Percentiles rank a stretch among this genome's conserved stretches.
Conservation (phyloP, 768 basidiomycete genomes). For the Russula dissimulans region DNA sequence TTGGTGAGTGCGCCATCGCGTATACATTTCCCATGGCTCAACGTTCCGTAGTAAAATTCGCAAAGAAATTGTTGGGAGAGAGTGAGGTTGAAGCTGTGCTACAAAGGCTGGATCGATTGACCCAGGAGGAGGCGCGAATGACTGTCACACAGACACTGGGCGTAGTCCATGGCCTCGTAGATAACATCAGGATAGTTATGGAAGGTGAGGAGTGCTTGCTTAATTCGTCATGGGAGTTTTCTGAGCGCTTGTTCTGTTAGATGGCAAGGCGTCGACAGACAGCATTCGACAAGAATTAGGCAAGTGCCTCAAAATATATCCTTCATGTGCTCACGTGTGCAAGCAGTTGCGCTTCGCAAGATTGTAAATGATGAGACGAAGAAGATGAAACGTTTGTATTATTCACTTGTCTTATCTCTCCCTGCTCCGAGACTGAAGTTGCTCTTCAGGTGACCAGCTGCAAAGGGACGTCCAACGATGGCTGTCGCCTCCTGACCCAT, state of each 20-base stretch:
- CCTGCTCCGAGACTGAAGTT: background rate
- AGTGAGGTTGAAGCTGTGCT: background rate
- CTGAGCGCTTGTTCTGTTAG: background rate
- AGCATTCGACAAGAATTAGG: too few species aligned
- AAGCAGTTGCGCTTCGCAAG: too few species aligned
- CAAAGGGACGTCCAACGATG: background rate
- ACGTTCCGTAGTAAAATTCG: background rate
- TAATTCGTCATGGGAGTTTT: background rate
- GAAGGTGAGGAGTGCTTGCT: background rate
- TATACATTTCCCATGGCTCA: background rate
- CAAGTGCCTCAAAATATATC: too few species aligned
- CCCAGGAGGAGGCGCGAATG: too few species aligned
- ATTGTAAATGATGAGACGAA: too few species aligned
- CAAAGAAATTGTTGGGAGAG: background rate
- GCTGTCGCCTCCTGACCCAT: too few species aligned
- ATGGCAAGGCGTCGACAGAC: too few species aligned
- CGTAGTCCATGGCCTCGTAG: too few species aligned
- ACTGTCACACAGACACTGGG: too few species aligned
- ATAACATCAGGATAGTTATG: background rate
- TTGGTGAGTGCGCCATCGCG: background rate
- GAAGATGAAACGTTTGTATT: background rate
- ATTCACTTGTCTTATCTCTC: too few species aligned
- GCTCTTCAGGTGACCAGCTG: background rate
- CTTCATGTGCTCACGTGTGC: too few species aligned
- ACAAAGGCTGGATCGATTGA: background rate